Conservation (phyloP, 495 filamentous ascomycete genomes). For the Friedmanniomyces simplex region DNA sequence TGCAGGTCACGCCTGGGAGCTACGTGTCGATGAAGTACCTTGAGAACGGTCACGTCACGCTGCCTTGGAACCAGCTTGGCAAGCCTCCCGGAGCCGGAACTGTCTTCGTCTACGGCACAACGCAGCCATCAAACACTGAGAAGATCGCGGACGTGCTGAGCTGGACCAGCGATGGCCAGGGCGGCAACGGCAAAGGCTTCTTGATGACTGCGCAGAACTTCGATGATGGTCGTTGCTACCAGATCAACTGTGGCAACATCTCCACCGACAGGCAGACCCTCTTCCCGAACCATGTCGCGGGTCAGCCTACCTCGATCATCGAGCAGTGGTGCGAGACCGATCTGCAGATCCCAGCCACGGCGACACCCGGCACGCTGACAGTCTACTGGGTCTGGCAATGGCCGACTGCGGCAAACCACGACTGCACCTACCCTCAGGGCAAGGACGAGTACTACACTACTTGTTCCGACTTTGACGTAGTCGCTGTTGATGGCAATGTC, state of each 20-base stretch:
- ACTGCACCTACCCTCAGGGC: constrained; percentile 39
- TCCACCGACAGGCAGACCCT: constrained; percentile 42
- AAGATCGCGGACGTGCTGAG: constrained; percentile 59
- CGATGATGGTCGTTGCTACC: constrained; percentile 79
- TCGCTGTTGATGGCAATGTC: constrained; percentile 26
- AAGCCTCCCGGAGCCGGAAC: constrained; percentile 64
- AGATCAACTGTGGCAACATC: constrained; percentile 48
- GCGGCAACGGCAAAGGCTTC: constrained; percentile 61
- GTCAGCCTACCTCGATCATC: constrained; percentile 21
- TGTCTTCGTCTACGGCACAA: constrained; percentile 76
- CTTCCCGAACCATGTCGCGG: constrained; percentile 34
- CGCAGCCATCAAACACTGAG: constrained; percentile 47
- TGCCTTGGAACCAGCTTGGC: constrained; percentile 44
- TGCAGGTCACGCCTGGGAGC: constrained; percentile 56
- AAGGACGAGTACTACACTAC: constrained; percentile 69
- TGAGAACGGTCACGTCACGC: constrained; percentile 83
- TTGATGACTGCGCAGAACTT: constrained; percentile 64
- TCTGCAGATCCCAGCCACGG: constrained; percentile 52
- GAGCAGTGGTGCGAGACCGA: constrained; percentile 70
- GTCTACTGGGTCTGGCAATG: constrained; percentile 94
- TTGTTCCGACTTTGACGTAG: constrained; percentile 66
- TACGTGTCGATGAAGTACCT: constrained; percentile 63
- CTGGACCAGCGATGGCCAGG: constrained; percentile 68
- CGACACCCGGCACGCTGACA: constrained; percentile 49
- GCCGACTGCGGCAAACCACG: constrained; percentile 45